Evolutionary conservation across 2,329 filamentous ascomycete species (phyloP).

Genomic region (Zasmidium citrigriseum): DNA sequence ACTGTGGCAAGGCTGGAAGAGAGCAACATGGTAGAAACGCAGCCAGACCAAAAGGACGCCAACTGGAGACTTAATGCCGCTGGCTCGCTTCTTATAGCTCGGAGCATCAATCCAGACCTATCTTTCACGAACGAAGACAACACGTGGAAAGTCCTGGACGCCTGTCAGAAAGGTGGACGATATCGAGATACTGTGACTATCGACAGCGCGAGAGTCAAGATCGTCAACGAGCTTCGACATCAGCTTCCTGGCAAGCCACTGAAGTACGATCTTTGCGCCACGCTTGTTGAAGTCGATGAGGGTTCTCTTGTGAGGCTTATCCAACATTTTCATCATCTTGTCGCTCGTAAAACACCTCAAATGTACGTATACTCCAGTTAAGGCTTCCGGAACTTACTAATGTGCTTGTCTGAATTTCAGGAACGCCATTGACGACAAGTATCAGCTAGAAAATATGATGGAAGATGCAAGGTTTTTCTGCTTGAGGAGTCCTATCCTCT

Average conservation of each 20-base stretch:
- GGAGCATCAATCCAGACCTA: constrained; percentile 6
- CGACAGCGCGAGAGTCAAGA: constrained; percentile 8
- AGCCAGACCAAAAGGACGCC: constrained; percentile 3
- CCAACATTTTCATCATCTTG: constrained; percentile 1
- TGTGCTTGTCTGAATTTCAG: too few relatives aligned
- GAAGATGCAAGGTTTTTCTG: constrained; percentile 7
- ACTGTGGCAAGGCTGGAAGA: constrained; percentile 6
- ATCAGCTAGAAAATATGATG: constrained; percentile 14
- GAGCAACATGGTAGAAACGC: constrained; percentile 6
- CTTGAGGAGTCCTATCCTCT: constrained; percentile 8
- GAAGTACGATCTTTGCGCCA: constrained; percentile 5
- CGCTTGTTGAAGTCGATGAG: constrained; percentile 10
- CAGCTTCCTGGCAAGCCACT: neutral
- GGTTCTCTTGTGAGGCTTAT: constrained; percentile 9
- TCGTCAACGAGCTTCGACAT: constrained; percentile 3
- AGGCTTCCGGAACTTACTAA: too few relatives aligned
- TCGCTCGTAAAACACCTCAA: neutral
- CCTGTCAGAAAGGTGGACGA: neutral
- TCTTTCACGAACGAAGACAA: constrained; percentile 5
- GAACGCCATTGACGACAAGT: neutral
- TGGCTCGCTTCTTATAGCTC: neutral
- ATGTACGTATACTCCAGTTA: too few relatives aligned
- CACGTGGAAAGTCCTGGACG: constrained; percentile 1
- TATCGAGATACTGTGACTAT: constrained; percentile 6
- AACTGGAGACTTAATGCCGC: constrained; percentile 10